Conservation (phyloP, 805 yeast genomes). For the Maudiozyma saulgeensis region DNA sequence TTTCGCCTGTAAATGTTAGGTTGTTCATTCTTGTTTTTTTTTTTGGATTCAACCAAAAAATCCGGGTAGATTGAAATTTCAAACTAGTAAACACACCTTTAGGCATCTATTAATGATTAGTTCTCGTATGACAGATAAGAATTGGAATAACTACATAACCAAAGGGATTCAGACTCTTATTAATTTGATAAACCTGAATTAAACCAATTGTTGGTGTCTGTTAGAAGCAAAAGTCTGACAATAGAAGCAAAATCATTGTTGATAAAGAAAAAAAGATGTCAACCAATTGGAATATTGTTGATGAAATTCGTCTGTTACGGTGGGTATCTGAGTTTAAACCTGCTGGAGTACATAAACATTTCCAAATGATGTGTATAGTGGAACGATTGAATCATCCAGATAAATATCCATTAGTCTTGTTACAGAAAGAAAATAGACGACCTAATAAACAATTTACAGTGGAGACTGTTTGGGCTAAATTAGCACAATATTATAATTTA, state of each 20-base stretch:
- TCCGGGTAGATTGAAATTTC: no score
- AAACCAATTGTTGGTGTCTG: no score
- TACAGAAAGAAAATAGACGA: conserved; percentile 20
- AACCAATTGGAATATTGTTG: conserved; percentile 46
- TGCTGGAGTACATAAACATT: conserved; percentile 44
- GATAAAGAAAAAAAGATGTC: conserved; percentile 7
- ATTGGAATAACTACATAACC: no score
- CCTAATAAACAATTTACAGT: conserved; percentile 31
- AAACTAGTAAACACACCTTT: no score
- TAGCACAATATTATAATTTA: conserved; percentile 46
- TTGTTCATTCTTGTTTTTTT: no score
- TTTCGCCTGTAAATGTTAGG: no score
- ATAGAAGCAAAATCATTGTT: neutral
- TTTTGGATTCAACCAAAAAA: no score
- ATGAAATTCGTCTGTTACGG: conserved; percentile 52
- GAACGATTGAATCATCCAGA: conserved; percentile 33
- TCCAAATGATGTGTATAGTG: conserved; percentile 31
- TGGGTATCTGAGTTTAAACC: conserved; percentile 62
- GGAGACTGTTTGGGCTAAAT: conserved; percentile 48
- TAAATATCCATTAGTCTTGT: conserved; percentile 30
- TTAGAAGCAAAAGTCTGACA: no score
- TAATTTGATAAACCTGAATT: no score
- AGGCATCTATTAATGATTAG: no score
- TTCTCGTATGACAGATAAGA: no score
- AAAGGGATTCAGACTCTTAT: no score